phyloP scores from a whole-genome alignment of 495 filamentous ascomycete species.

The Podospora sp. region DNA sequence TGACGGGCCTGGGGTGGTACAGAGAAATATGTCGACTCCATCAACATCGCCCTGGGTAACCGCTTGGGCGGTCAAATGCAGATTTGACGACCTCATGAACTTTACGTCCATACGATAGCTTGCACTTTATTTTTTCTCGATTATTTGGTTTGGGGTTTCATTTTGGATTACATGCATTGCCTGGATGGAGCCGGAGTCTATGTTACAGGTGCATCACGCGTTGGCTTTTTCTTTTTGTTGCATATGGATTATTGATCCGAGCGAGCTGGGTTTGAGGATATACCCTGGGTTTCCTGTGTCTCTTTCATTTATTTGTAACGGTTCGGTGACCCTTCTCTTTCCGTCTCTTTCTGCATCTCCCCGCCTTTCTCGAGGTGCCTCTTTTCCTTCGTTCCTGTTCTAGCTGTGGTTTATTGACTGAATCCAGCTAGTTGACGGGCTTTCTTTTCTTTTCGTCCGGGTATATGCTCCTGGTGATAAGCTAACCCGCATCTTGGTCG shows the following conservation, averaged over 20 bases:
- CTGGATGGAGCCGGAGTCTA: neutral
- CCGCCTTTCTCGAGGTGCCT: neutral
- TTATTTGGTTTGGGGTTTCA: neutral
- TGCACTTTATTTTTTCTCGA: neutral
- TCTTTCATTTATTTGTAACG: neutral
- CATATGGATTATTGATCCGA: neutral
- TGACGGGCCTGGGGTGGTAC: neutral
- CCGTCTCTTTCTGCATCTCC: neutral
- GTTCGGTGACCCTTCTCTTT: too few species aligned
- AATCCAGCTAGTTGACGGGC: neutral
- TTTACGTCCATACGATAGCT: neutral
- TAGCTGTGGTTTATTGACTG: neutral
- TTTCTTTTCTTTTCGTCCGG: neutral
- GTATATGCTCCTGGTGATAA: neutral
- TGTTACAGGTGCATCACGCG: neutral
- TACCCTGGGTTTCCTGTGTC: neutral
- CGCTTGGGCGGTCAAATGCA: neutral
- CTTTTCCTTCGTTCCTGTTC: neutral
- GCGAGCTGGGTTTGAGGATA: neutral
- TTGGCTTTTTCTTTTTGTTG: neutral
- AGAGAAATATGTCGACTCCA: constrained; percentile 20
- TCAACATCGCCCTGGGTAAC: constrained; percentile 16
- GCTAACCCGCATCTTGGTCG: neutral
- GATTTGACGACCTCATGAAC: neutral
- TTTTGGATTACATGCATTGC: neutral